Evolutionary conservation across 2,329 filamentous ascomycete species (phyloP), one percentile per base, ranked within the genome.

Genomic region (Fusarium multiceps): DNA sequence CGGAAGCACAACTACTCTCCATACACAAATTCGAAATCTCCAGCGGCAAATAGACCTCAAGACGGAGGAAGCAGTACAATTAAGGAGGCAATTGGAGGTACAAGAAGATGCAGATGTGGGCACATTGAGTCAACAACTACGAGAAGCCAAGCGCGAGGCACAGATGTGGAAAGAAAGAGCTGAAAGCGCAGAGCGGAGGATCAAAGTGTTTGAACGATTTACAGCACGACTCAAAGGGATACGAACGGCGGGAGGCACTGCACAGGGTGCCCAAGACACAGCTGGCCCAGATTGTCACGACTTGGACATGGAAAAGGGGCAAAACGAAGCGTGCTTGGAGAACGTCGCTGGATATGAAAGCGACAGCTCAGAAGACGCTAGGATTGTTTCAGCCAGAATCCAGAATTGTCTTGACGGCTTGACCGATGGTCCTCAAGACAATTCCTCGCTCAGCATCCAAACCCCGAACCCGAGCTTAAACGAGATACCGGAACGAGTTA

Each of bases 151-250:
- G 32, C 71, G 72, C 14, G 78, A 80, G 25, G 63, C 74, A 7
- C 69, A 69, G 1, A 81, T 78, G 65, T 91, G 88, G 89, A 85
- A 81, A 66, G 81, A 80, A 32, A 80, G 87, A 32, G 89, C 89
- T 0, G 83, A 88, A 71, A 80, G 82, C 6, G 87, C 88, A 0
- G 88, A 91, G 78, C 81, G 78, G 63, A 81, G 84, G 50, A 74
- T 89, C 20, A 79, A 81, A 6, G 81, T 84, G 25, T 82, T 86
- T 62, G 81, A 87, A 72, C 76, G 78, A 42, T 83, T 85, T 62
- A 80, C 79, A 6, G 63, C 74, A 16, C 76, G 76, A 25, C 42
- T 83, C 32, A 75, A 76, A 48, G 76, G 71, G 3, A 78, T 81
- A 53, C 74, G 72, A n/a, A 74, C 75, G 41, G 68, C 71, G 3